These are phyloP conservation scores for Aspergillus ochraceoroseus DNA, from an alignment of 2,329 filamentous ascomycete genomes.

Conservation along the genomic window DNA sequence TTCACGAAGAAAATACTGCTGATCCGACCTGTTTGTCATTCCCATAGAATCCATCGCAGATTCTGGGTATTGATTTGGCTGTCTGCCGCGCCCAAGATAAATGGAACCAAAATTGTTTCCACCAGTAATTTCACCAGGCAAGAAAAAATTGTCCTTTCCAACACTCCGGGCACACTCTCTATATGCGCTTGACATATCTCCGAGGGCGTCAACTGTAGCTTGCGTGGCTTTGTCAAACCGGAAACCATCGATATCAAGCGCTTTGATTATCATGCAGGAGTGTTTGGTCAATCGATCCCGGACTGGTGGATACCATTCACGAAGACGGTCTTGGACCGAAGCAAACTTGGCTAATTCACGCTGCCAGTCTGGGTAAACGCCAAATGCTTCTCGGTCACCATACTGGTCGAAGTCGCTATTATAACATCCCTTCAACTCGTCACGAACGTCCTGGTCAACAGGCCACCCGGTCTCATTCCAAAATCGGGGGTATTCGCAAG, in stretches of 20 bases:
- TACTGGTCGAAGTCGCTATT: conserved; percentile 63
- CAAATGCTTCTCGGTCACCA: conserved; percentile 60
- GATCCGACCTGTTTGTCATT: conserved; percentile 43
- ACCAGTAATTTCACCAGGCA: conserved; percentile 60
- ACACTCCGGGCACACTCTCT: conserved; percentile 54
- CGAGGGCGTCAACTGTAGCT: conserved; percentile 58
- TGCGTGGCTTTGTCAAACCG: conserved; percentile 64
- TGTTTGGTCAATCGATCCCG: conserved; percentile 55
- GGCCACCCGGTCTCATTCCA: conserved; percentile 56
- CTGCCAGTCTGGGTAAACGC: conserved; percentile 59
- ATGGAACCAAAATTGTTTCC: conserved; percentile 58
- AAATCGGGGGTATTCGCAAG: conserved; percentile 57
- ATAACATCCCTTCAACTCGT: conserved; percentile 53
- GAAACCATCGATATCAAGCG: conserved; percentile 63
- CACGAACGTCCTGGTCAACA: conserved; percentile 46
- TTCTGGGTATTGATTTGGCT: conserved; percentile 50
- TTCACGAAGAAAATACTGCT: conserved; percentile 51
- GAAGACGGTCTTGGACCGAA: conserved; percentile 61
- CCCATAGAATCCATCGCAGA: conserved; percentile 48
- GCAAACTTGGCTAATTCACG: conserved; percentile 63
- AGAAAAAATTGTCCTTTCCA: conserved; percentile 60
- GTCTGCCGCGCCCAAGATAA: conserved; percentile 59
- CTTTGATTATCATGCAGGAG: conserved; percentile 59
- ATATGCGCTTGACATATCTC: conserved; percentile 54
- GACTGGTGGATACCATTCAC: conserved; percentile 59